Base-by-base conservation (phyloP, 2,329 filamentous ascomycete genomes). In the Diaporthe sp. region DNA sequence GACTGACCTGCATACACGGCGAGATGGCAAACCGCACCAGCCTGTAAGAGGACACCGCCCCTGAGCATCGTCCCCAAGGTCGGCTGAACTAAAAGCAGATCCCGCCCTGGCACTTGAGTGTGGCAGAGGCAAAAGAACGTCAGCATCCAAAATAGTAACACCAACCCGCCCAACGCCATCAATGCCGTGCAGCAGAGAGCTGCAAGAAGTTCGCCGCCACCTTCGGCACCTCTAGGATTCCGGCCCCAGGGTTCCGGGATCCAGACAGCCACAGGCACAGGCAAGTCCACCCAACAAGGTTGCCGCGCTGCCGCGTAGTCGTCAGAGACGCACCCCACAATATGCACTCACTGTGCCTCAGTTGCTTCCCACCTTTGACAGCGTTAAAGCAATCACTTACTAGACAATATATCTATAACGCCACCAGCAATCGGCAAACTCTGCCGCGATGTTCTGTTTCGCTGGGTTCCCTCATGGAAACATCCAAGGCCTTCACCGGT, bases 131-230 rank as follows among this genome's bases (percentile, higher is more conserved):
- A 42, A 25, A 71, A 28, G 15, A 19, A 60, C 55, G 42, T 61
- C 55, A 61, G 55, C 55, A 61, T 52, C 55, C 57, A 72, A 72
- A 72, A 72, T 72, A 72, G 69, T 17, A 72, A 72, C 69, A 64
- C 69, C 45, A 52, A 35, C 61, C 42, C 45, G 42, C 30, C 61
- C 28, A 67, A 35, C 61, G 30, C 61, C 45, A 67, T 67, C 45
- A 67, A 67, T 67, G 61, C 61, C 68, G 67, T 40, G 17, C 47
- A 40, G 38, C 33, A 40, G 19, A 57, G 17, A 57, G 47, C 67
- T 58, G 67, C 55, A 71, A 22, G 50, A 71, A 71, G 35, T 55
- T 71, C 61, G 61, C 61, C 61, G 61, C 61, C 61, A 67, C 61
- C 30, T 22, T 38, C 45, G 61, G 61, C 61, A 67, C 61, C 61